Base-by-base conservation (phyloP, 805 yeast genomes). In the Helenozyma baotianmanensis region DNA sequence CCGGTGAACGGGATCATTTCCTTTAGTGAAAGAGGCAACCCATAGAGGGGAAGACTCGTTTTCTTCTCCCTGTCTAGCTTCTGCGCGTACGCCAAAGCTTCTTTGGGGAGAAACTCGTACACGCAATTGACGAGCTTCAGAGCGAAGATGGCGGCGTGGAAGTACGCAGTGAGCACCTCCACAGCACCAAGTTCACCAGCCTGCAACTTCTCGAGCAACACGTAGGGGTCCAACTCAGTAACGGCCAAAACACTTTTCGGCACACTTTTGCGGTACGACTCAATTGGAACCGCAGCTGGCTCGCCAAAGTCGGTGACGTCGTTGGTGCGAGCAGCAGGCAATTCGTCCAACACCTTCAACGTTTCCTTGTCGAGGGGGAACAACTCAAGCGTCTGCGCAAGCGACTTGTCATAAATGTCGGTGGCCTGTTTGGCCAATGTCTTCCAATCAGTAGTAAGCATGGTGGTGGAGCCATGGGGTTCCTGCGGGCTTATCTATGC, bases 21-120 rank as follows among this genome's bases (percentile, higher is more conserved):
- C 28, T 52, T 52, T 9, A 52, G 28, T 7, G 55, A 50, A 12
- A 51, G 32, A 11, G 54, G 55, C 18, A 51, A 39, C 3, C 57
- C 57, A 32, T 35, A 48, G 23, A 52, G 33, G 1, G 45, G 43
- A 1, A 36, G 19, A 7, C 32, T 26, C 23, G 34, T 32, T 11
- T 30, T 22, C n/a, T 29, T 27, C 4, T 17, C 27, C 4, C 6
- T 8, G 31, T 52, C 57, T 6, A 52, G 30, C 5, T 43, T 15
- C 17, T 36, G 30, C 3, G 56, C 56, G 14, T 22, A 18, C n/a
- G 29, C 45, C 4, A 47, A 33, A 13, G 48, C 48, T 29, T 47
- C 50, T 10, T 23, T 35, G 4, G 48, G 46, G 2, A 47, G 27
- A 24, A 45, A 45, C 29, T 47, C 50, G 14, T 38, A 30, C 15